These are phyloP conservation scores for Syzygium oleosum DNA, from an alignment of 345 rosid species.

Conservation along the genomic window DNA sequence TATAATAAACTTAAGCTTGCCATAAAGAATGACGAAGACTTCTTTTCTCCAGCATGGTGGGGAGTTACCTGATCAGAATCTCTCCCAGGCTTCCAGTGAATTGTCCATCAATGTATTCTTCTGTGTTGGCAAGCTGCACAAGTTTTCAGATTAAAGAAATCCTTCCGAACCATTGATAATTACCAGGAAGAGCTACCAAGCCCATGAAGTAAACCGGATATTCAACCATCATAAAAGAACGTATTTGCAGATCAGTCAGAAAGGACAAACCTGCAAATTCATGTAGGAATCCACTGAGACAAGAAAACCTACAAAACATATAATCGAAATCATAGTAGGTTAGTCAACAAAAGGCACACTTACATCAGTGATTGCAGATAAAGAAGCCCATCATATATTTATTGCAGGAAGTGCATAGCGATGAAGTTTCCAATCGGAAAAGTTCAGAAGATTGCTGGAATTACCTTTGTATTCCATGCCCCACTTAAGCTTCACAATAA, in stretches of 20 bases:
- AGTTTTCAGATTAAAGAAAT: neutral
- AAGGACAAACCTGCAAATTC: conserved; percentile 69
- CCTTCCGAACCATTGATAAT: neutral
- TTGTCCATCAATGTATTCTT: conserved; percentile 82
- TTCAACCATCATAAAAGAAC: neutral
- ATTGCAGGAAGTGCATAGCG: neutral
- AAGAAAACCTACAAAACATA: conserved; percentile 53
- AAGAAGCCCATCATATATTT: neutral
- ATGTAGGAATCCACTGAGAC: conserved; percentile 95
- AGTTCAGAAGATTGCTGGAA: neutral
- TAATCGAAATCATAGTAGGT: neutral
- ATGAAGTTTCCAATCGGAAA: neutral
- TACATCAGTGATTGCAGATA: neutral
- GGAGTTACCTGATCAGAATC: conserved; percentile 72
- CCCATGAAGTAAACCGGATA: neutral
- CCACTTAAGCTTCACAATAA: conserved; percentile 85
- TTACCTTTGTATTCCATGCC: conserved; percentile 93
- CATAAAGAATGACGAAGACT: neutral
- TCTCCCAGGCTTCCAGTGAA: conserved; percentile 86
- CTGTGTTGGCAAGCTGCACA: conserved; percentile 77
- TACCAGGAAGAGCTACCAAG: neutral
- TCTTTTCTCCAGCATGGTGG: neutral
- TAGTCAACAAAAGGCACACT: neutral
- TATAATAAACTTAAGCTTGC: neutral
- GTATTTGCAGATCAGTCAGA: neutral